Conservation (phyloP, 495 filamentous ascomycete genomes). For the Neurospora sp. region DNA sequence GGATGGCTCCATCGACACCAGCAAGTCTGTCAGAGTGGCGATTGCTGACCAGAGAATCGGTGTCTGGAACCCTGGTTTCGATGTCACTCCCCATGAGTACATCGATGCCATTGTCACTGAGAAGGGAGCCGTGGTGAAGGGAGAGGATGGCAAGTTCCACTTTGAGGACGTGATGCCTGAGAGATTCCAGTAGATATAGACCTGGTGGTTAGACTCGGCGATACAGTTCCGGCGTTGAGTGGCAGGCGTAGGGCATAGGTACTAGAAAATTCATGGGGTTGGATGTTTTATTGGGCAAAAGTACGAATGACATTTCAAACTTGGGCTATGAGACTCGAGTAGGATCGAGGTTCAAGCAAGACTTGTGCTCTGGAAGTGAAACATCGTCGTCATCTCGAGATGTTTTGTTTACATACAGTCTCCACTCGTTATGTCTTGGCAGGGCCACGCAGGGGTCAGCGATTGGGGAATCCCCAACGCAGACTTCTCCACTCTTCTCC, state of each 20-base stretch:
- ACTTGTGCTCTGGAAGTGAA: background rate
- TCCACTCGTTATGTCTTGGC: background rate
- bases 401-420: background rate
- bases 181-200: slow-evolving; percentile 17
- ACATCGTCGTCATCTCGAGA: background rate
- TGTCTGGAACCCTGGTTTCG: slow-evolving; percentile 96
- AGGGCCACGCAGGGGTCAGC: background rate
- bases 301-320: background rate
- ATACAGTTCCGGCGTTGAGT: background rate
- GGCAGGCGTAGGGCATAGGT: background rate
- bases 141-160: slow-evolving; percentile 61
- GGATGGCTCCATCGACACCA: slow-evolving; percentile 39
- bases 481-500: background rate
- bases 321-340: background rate
- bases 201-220: background rate
- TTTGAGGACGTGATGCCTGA: slow-evolving; percentile 46
- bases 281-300: background rate
- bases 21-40: slow-evolving; percentile 53
- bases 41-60: slow-evolving; percentile 72
- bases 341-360: background rate
- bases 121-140: slow-evolving; percentile 74
- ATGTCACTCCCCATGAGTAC: slow-evolving; percentile 74
- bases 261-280: background rate
- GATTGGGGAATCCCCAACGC: background rate
- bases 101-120: slow-evolving; percentile 96